Evolutionary conservation across 768 basidiomycete species (phyloP).

Genomic region (Daedalea quercina): DNA sequence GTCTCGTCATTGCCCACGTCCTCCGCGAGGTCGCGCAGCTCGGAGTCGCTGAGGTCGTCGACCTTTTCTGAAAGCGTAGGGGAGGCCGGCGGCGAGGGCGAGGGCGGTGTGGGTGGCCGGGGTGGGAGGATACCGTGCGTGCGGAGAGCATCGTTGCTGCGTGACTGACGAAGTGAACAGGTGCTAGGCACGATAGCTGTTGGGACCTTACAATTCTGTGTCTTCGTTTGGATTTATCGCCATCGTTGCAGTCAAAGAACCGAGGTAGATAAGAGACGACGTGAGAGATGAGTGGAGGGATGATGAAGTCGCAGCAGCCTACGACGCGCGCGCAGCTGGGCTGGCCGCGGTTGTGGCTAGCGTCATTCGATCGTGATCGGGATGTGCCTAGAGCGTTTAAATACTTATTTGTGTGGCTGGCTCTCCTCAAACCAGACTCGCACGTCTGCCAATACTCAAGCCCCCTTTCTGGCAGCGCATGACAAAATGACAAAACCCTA

Average conservation of each 20-base stretch:
- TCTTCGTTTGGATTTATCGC: constrained; percentile 83
- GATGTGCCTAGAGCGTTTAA: too few relatives aligned
- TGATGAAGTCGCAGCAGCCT: too few relatives aligned
- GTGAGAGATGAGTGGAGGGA: background rate
- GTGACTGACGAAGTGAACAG: constrained; percentile 7
- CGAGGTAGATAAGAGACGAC: background rate
- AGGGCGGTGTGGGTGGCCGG: constrained; percentile 54
- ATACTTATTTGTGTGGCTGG: too few relatives aligned
- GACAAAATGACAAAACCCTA: too few relatives aligned
- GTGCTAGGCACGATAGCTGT: constrained; percentile 1
- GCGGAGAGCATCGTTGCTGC: constrained; percentile 88
- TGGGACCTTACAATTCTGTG: constrained; percentile 80
- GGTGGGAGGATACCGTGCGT: constrained; percentile 90
- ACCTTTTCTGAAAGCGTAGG: constrained; percentile 66
- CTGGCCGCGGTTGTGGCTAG: too few relatives aligned
- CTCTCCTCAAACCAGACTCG: too few relatives aligned
- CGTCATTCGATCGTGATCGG: too few relatives aligned
- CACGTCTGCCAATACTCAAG: too few relatives aligned
- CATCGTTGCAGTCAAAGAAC: constrained; percentile 30
- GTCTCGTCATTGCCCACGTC: constrained; percentile 73
- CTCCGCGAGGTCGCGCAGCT: constrained; percentile 64
- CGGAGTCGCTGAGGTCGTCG: constrained; percentile 51
- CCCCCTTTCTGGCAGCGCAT: too few relatives aligned
- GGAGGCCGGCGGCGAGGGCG: constrained; percentile 78
- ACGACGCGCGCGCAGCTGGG: too few relatives aligned